Base-by-base conservation (phyloP, 768 basidiomycete species). In the Pleurotus pulmonarius region DNA sequence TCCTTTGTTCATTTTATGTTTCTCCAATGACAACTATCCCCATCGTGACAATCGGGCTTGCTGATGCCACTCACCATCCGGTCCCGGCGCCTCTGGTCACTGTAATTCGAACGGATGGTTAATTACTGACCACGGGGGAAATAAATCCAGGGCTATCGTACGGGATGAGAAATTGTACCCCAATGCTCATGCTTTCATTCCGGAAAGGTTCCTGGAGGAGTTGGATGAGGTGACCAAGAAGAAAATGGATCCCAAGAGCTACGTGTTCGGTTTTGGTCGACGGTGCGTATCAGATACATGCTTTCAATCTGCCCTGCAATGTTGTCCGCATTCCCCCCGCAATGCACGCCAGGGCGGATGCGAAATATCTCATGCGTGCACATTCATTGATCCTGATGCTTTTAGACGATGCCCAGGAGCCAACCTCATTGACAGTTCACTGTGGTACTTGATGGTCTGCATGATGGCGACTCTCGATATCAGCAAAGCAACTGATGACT, bases 371-470 rank as follows among this genome's bases (percentile, higher is more conserved):
- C 54, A 43, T 16, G 25, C 39, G 26, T 3, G 2, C 41, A 11
- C 47, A 1, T 34, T 25, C 16, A 37, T 20, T n/a, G 18, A 18
- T 49, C 24, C 12, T 13, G 16, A 46, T 38, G 16, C 37, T 34
- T 20, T 26, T 58, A 83, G 85, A 53, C 78, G 77, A 37, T 89
- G 87, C 65, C 88, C 88, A 0, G 88, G 88, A 13, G 62, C 68
- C 39, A 70, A 86, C 64, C 76, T 89, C 26, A 81, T 83, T 56
- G 87, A 89, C 58, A 77, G 79, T 3, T 83, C 84, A 1, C 69
- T 62, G 15, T 66, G 64, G 62, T 55, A 59, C 7, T 49, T 57
- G 38, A 58, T 65, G 24, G 60, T 56, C 20, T 59, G 52, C 49
- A 59, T 61, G 22, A 55, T 65, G 15, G 60, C 62, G 3, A 57